Conservation (phyloP, 1,284 basidiomycete species). For the Meripilus lineatus region DNA sequence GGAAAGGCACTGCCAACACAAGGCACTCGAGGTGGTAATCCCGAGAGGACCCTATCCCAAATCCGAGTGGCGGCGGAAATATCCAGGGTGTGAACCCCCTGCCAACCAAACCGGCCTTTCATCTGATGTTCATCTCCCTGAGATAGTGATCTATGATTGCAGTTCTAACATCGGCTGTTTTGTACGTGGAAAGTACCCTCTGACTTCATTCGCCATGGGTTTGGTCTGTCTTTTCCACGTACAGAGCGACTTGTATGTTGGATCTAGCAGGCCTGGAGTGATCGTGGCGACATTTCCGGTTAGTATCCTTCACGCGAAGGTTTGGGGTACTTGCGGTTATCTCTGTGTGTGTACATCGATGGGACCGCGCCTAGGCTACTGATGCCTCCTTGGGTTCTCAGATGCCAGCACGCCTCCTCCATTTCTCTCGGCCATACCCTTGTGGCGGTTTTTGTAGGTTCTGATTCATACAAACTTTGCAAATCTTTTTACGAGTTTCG, state of each 20-base stretch:
- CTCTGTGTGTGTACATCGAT: neutral
- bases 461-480: no score
- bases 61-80: no score
- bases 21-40: no score
- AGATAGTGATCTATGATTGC: slow-evolving; percentile 6
- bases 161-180: slow-evolving; percentile 1
- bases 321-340: slow-evolving; percentile 8
- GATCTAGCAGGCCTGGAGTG: no score
- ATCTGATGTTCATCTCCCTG: neutral
- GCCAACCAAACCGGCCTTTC: no score
- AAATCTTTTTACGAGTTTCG: no score
- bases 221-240: slow-evolving; percentile 9
- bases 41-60: no score
- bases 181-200: slow-evolving; percentile 11
- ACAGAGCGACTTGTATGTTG: no score
- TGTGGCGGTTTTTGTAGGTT: neutral
- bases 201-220: slow-evolving; percentile 9
- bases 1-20: no score
- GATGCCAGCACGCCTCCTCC: neutral
- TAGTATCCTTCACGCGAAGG: slow-evolving; percentile 1
- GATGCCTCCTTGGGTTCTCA: neutral
- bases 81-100: no score
- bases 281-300: neutral
- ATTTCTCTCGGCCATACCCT: neutral
- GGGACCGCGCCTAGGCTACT: neutral